Conservation (phyloP, 768 basidiomycete species). For the Coprinopsis cinerea region DNA sequence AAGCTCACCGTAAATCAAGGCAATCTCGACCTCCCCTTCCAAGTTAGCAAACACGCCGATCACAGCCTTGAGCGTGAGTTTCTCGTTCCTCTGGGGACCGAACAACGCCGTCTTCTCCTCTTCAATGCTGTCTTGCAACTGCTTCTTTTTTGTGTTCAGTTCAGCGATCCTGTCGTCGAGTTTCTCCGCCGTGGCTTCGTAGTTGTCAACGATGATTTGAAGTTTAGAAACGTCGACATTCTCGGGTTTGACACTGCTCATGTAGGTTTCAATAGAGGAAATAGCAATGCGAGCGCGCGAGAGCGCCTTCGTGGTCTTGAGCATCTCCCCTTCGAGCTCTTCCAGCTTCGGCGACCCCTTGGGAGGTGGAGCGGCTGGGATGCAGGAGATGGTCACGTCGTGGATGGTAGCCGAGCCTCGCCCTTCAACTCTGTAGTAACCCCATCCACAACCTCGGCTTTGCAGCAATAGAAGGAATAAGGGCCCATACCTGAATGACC, state of each 20-base stretch:
- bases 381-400: constrained; percentile 32
- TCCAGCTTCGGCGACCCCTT: constrained; percentile 23
- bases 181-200: constrained; percentile 25
- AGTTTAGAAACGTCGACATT: constrained; percentile 24
- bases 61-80: constrained; percentile 23
- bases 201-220: constrained; percentile 23
- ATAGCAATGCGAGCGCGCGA: constrained; percentile 23
- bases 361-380: constrained; percentile 13
- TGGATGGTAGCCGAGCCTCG: constrained; percentile 39
- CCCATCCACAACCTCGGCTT: constrained; percentile 5
- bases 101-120: constrained; percentile 17
- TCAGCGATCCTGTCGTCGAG: constrained; percentile 27
- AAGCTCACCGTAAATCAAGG: constrained; percentile 32
- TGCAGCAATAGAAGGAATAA: no score
- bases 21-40: constrained; percentile 32
- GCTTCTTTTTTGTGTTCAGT: constrained; percentile 21
- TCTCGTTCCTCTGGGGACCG: constrained; percentile 15
- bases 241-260: constrained; percentile 28
- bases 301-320: constrained; percentile 22
- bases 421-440: constrained; percentile 35
- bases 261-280: constrained; percentile 26
- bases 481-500: constrained; percentile 37
- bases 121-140: constrained; percentile 19
- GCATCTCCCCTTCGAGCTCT: constrained; percentile 21
- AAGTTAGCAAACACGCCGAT: constrained; percentile 32